Evolutionary conservation across 2,329 filamentous ascomycete species (phyloP), one percentile per base, ranked within the genome.

Genomic region (Penicillium fuscoglaucum): DNA sequence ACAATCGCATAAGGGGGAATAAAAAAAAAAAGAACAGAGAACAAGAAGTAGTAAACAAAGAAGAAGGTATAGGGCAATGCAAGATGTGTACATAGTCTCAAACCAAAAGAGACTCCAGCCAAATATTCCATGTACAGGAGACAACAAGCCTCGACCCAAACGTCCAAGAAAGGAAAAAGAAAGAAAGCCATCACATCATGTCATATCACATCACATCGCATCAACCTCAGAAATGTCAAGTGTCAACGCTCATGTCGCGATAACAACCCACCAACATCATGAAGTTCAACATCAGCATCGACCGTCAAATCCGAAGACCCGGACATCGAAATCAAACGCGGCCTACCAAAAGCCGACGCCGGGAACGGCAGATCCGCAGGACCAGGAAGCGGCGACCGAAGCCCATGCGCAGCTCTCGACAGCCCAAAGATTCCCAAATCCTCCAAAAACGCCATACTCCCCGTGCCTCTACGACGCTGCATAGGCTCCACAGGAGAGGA

Each of bases 251-350:
- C 44, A 28, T 40, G 37, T 29, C 56, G 58, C 9, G 64, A 68
- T 21, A 80, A 64, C 5, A 80, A 65, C 1, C 78, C 77, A 1
- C 78, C 77, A 3, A 79, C 73, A 67, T 80, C 78, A 52, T 78
- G 77, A 13, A 80, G 66, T 47, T 74, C 64, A 26, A 74, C 58
- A 55, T 72, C 60, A 53, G 67, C 50, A 57, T 68, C 54, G 47
- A 69, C 57, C 28, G 64, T 55, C 54, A 64, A 52, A 17, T 68
- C 64, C 1, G 62, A 55, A 21, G 70, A 60, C 19, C 6, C 13
- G 6, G 54, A n/a, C 15, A 19, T 6, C 15, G 46, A n/a, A 35
- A 37, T 5, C 19, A 35, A 35, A 26, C 47, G 28, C 55, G 52
- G 19, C n/a, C 13, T 15, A 5, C 29, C 21, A 45, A 33, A 52